Percentiles rank a stretch among this genome's conserved stretches.
These are phyloP conservation scores for Chrysosphaeria jannelii DNA, from an alignment of 2,329 filamentous ascomycete species.

Conservation along the genomic window DNA sequence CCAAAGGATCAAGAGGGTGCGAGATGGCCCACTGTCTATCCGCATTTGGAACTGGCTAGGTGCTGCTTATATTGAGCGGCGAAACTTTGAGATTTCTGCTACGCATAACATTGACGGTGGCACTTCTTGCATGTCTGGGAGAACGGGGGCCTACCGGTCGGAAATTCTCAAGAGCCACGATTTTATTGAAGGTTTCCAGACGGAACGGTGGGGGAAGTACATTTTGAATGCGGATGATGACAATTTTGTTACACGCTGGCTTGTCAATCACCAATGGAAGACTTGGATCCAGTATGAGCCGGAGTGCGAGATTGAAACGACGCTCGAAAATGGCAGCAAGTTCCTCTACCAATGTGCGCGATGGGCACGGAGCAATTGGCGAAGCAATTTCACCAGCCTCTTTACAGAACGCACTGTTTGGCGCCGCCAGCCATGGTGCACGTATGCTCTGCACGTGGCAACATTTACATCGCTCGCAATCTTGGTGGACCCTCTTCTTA, in stretches of 20 bases:
- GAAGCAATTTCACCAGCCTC: conserved; percentile 81
- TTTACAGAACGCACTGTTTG: conserved; percentile 59
- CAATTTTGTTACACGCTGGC: conserved; percentile 92
- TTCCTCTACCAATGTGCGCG: conserved; percentile 82
- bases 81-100: conserved; percentile 90
- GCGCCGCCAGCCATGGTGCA: conserved; percentile 71
- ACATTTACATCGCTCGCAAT: conserved; percentile 78
- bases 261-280: conserved; percentile 76
- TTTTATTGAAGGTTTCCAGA: conserved; percentile 71
- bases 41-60: conserved; percentile 70
- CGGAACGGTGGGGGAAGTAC: conserved; percentile 68
- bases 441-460: conserved; percentile 74
- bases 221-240: conserved; percentile 91
- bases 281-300: conserved; percentile 85
- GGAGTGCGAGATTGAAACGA: conserved; percentile 78
- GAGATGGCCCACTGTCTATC: conserved; percentile 23
- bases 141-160: conserved; percentile 74
- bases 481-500: conserved; percentile 41
- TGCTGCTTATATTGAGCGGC: conserved; percentile 68
- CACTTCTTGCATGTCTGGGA: conserved; percentile 85
- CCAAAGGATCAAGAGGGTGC: conserved; percentile 50
- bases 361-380: conserved; percentile 94
- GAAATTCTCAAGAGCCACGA: conserved; percentile 61
- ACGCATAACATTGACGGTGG: conserved; percentile 87
- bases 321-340: conserved; percentile 62